A percentile compares a stretch with the other conserved stretches of the same genome.
Conservation (phyloP, 208 protist genomes). For the Cochliopodium minus region DNA sequence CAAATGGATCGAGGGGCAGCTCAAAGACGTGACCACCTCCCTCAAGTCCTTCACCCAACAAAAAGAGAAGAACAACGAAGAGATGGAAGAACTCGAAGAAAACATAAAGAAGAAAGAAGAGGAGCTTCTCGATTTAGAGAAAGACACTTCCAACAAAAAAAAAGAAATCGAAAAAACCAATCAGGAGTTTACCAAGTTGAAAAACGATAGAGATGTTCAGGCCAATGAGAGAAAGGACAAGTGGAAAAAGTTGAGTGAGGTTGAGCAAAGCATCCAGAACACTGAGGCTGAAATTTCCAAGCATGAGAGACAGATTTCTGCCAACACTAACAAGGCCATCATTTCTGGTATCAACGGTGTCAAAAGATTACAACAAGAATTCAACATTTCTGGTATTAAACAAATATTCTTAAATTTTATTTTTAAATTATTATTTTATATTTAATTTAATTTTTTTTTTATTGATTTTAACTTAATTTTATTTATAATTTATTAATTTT, state of each 20-base stretch:
- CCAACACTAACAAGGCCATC: constrained; percentile 1
- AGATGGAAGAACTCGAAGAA: constrained; percentile 22
- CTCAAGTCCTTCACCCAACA: no score
- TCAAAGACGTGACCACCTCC: no score
- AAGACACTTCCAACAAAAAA: constrained; percentile 30
- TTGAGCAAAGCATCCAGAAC: neutral
- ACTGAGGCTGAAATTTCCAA: no score
- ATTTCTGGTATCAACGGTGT: constrained; percentile 18
- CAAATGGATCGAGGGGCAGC: constrained; percentile 55
- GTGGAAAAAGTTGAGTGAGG: neutral
- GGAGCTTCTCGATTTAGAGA: constrained; percentile 19
- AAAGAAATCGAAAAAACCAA: constrained; percentile 36
- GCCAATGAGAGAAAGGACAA: neutral
- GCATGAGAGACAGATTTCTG: constrained; percentile 12
- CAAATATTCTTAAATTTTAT: no score
- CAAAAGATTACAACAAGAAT: constrained; percentile 12
- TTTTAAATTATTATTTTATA: no score
- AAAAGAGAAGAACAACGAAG: constrained; percentile 1
- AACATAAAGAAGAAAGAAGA: constrained; percentile 19
- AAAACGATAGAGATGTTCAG: neutral
- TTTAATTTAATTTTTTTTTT: no score
- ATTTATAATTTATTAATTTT: no score
- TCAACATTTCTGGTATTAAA: constrained; percentile 21
- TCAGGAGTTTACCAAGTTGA: constrained; percentile 13
- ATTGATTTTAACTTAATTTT: no score